Evolutionary conservation across 306 rosid genomes (phyloP).

Genomic region (Glycyrrhiza uralensis): DNA sequence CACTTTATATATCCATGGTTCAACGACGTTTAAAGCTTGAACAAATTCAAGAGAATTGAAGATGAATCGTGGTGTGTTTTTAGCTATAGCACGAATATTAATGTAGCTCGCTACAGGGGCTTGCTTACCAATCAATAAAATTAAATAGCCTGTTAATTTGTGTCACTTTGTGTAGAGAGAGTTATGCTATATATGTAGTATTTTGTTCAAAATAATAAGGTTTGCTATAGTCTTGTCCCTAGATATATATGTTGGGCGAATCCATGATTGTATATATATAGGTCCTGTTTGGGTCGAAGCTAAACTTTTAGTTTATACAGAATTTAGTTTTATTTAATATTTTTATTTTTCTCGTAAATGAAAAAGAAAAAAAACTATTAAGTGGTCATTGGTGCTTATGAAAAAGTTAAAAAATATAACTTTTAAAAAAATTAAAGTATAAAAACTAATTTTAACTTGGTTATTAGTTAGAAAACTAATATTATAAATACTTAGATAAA

Average conservation of each 20-base stretch:
- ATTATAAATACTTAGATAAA: no score
- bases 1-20: constrained; percentile 52
- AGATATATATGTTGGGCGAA: neutral
- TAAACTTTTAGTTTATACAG: no score
- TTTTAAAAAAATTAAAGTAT: no score
- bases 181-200: neutral
- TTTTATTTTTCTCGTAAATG: no score
- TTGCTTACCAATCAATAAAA: neutral
- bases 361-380: no score
- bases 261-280: neutral
- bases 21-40: constrained; percentile 69
- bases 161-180: neutral
- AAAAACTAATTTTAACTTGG: no score
- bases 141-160: neutral
- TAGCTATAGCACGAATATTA: neutral
- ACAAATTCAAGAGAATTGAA: constrained; percentile 14
- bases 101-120: neutral
- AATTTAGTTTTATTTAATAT: no score
- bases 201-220: neutral
- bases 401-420: no score
- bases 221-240: neutral
- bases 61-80: neutral
- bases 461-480: no score
- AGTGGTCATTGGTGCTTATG: no score
- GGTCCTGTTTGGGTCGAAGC: no score